Base-by-base conservation (phyloP, 169 alveolate species). In the Plasmodium gonderi region DNA sequence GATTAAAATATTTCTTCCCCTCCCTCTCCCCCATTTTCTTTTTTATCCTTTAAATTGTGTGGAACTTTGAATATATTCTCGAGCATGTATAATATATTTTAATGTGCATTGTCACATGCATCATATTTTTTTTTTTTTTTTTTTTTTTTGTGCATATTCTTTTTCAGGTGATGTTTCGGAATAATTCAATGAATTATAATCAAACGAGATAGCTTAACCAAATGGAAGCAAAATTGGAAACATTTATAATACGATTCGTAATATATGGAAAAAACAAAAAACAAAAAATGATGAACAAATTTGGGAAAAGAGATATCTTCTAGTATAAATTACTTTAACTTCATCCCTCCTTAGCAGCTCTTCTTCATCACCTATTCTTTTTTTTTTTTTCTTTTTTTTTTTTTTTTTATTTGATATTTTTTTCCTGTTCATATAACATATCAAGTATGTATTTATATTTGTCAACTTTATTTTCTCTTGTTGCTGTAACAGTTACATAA, bases 401-500 rank as follows among this genome's bases (percentile, higher is more conserved):
- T 40, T 64, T 69, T 11, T 54, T 3, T 85, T 77, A 90, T 38
- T 90, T 60, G 1, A 79, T 20, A 76, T 90, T 90, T 77, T 90
- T 90, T 72, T 90, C 94, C 38, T 90, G 94, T 33, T 90, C 65
- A 78, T 90, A 90, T 78, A 90, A 47, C 80, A 90, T 20, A 67
- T 90, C 94, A 31, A 76, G 74, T 44, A 90, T 90, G 29, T 90
- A 90, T 29, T 90, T 90, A 90, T 90, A 90, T 90, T 90, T 90
- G 17, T 60, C 38, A 45, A 90, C 76, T 78, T 65, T 90, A 40
- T 90, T 76, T 8, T 90, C 90, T 31, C 51, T 69, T 40, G 90
- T 64, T 33, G 98, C 98, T 44, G 95, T 94, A 17, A 98, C 96
- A 40, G 97, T 93, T 7, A 98, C 98, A 90, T 96, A 92, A 49